Evolutionary conservation across 1,284 basidiomycete species (phyloP).

Genomic region (Meripilus lineatus): DNA sequence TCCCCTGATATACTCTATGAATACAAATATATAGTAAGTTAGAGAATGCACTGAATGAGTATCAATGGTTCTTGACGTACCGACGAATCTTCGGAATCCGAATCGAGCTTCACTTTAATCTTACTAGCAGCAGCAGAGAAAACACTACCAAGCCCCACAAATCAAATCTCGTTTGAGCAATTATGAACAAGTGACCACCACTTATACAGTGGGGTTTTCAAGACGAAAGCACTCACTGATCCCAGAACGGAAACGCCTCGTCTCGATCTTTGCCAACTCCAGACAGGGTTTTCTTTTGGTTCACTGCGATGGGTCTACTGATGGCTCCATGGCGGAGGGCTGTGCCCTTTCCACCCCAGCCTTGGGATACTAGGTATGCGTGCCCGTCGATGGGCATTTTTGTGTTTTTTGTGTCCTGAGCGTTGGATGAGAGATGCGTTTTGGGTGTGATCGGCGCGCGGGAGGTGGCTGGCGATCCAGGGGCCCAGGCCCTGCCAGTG

Average conservation of each 20-base stretch:
- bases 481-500: too few species aligned
- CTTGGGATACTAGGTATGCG: slow-evolving; percentile 74
- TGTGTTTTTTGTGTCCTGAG: too few species aligned
- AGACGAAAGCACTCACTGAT: slow-evolving; percentile 61
- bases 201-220: too few species aligned
- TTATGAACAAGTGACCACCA: background rate
- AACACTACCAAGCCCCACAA: slow-evolving; percentile 54
- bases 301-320: slow-evolving; percentile 67
- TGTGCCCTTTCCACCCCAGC: slow-evolving; percentile 83
- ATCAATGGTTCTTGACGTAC: slow-evolving; percentile 24
- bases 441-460: too few species aligned
- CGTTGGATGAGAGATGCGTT: too few species aligned
- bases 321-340: slow-evolving; percentile 69
- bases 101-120: slow-evolving; percentile 65
- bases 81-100: slow-evolving; percentile 42
- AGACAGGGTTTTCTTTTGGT: slow-evolving; percentile 78
- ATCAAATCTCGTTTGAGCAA: background rate
- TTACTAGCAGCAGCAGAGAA: slow-evolving; percentile 75
- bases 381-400: slow-evolving; percentile 81
- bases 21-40: slow-evolving; percentile 10
- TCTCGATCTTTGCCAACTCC: slow-evolving; percentile 90
- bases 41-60: slow-evolving; percentile 11
- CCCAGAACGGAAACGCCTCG: slow-evolving; percentile 94
- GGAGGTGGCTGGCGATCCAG: too few species aligned
- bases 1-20: slow-evolving; percentile 14